phyloP scores from a whole-genome alignment of 2,329 filamentous ascomycete genomes.

The Clarireedia sp. region DNA sequence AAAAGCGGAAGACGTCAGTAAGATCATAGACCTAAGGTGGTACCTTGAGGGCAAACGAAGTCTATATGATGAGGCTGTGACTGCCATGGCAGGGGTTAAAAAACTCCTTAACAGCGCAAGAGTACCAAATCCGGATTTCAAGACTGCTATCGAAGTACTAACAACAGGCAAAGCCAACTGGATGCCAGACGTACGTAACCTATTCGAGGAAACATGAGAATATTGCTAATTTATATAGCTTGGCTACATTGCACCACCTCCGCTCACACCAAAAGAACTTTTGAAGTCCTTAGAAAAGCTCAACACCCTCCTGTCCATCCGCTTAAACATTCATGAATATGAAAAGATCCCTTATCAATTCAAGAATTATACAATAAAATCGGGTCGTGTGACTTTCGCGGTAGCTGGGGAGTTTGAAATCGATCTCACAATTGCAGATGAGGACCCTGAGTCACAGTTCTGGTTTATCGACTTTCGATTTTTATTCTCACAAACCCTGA shows the following conservation, averaged over 20 bases:
- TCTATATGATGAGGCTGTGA: constrained; percentile 52
- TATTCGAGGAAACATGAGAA: not conserved
- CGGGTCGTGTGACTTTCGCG: constrained; percentile 83
- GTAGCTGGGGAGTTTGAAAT: constrained; percentile 84
- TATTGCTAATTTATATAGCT: constrained; percentile 41
- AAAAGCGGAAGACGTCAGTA: constrained; percentile 69
- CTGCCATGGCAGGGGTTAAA: constrained; percentile 64
- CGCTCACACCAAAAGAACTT: constrained; percentile 63
- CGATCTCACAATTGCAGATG: constrained; percentile 82
- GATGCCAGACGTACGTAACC: constrained; percentile 63
- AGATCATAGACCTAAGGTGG: constrained; percentile 76
- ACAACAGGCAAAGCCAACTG: constrained; percentile 68
- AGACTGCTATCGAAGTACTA: constrained; percentile 78
- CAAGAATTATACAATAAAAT: constrained; percentile 66
- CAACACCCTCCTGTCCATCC: constrained; percentile 73
- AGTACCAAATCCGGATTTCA: constrained; percentile 82
- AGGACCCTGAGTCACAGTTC: constrained; percentile 75
- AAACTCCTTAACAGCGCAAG: constrained; percentile 63
- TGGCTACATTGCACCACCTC: constrained; percentile 67
- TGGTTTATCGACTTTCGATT: constrained; percentile 93
- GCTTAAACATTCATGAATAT: constrained; percentile 77
- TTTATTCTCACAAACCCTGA: constrained; percentile 63
- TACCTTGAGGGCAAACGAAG: constrained; percentile 60
- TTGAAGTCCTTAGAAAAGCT: constrained; percentile 70
- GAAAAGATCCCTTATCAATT: constrained; percentile 70